These are phyloP conservation scores for Tuber magnatum DNA, from an alignment of 495 filamentous ascomycete species.

Conservation along the genomic window DNA sequence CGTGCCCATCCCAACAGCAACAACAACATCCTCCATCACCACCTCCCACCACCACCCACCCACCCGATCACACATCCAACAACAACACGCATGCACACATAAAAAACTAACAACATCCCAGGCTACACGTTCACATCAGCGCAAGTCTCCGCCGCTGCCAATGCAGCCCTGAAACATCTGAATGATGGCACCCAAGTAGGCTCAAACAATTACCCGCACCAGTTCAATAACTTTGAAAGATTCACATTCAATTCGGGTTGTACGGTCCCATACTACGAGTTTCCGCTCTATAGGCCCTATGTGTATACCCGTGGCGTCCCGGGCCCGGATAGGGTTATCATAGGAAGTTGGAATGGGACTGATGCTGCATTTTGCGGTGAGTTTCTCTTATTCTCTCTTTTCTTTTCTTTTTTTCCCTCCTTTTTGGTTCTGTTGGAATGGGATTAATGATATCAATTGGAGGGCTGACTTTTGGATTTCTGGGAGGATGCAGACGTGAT, in stretches of 20 bases:
- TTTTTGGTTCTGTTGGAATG: neutral
- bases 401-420: neutral
- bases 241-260: conserved; percentile 55
- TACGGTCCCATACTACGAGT: conserved; percentile 58
- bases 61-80: neutral
- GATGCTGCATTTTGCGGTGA: conserved; percentile 24
- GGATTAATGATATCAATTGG: neutral
- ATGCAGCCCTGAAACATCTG: conserved; percentile 49
- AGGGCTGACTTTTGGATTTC: neutral
- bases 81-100: neutral
- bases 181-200: conserved; percentile 47
- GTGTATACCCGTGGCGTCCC: conserved; percentile 60
- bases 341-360: conserved; percentile 46
- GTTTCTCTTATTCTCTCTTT: neutral
- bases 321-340: conserved; percentile 65
- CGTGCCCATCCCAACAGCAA: neutral
- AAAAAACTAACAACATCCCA: neutral
- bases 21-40: neutral
- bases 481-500: conserved; percentile 15
- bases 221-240: conserved; percentile 67
- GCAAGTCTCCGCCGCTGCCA: conserved; percentile 48
- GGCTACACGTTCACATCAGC: conserved; percentile 12
- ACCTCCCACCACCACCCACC: neutral
- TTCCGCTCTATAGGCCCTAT: conserved; percentile 50
- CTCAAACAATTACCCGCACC: conserved; percentile 57